Percentiles rank a stretch among this genome's conserved stretches.
phyloP scores from a whole-genome alignment of 257 asterid species.

The Ballota nigra region DNA sequence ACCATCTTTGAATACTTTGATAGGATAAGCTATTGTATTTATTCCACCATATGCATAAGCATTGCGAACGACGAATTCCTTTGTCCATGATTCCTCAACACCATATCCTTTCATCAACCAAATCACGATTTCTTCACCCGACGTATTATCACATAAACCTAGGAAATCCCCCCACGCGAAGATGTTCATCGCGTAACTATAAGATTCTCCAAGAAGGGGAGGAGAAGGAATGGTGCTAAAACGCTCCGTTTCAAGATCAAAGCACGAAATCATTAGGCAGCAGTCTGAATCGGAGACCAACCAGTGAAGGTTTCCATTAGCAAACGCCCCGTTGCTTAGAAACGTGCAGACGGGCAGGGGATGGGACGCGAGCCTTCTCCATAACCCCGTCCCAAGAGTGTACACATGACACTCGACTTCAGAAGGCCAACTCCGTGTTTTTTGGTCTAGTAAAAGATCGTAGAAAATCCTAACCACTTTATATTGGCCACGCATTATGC shows the following conservation, averaged over 20 bases:
- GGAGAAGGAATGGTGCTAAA: neutral
- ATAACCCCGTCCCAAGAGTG: too few species aligned
- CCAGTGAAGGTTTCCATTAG: conserved; percentile 47
- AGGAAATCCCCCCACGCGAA: conserved; percentile 18
- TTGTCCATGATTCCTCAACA: conserved; percentile 33
- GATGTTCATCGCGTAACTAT: too few species aligned
- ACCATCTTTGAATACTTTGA: too few species aligned
- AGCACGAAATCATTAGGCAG: conserved; percentile 22
- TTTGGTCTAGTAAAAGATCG: too few species aligned
- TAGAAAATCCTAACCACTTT: conserved; percentile 30
- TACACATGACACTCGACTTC: too few species aligned
- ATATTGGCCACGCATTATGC: conserved; percentile 20
- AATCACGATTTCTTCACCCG: conserved; percentile 25
- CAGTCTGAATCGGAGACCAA: conserved; percentile 11
- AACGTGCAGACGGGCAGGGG: neutral
- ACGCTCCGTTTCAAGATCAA: conserved; percentile 30
- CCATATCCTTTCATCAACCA: conserved; percentile 52
- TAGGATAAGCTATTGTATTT: too few species aligned
- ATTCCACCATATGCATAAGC: too few species aligned
- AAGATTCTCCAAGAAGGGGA: neutral
- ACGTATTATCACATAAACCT: conserved; percentile 24
- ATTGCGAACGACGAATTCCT: conserved; percentile 26
- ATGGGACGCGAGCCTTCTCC: conserved; percentile 22
- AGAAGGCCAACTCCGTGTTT: too few species aligned
- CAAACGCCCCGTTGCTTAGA: neutral